Conservation (phyloP, 371 early-diverging fungal species). For the Lichtheimia corymbifera region DNA sequence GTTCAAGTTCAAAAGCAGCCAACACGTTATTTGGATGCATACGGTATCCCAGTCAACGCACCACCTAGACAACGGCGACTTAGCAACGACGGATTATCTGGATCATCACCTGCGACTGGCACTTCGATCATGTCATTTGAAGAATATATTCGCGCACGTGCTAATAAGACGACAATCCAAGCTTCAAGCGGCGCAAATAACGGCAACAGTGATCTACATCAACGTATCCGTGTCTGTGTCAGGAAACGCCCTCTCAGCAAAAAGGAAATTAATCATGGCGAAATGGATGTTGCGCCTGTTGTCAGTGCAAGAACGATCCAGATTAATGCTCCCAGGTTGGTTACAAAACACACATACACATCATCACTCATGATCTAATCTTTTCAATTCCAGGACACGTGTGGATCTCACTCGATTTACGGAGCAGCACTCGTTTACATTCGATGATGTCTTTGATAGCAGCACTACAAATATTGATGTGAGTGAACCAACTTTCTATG, state of each 20-base stretch:
- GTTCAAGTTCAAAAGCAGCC: slow-evolving; percentile 16
- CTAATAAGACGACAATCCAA: background rate
- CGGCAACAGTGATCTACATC: slow-evolving; percentile 49
- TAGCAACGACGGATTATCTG: slow-evolving; percentile 8
- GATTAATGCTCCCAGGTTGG: slow-evolving; percentile 89
- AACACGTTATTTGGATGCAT: slow-evolving; percentile 16
- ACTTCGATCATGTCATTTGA: slow-evolving; percentile 12
- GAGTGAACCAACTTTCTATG: background rate
- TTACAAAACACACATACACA: background rate
- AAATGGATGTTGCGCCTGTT: slow-evolving; percentile 81
- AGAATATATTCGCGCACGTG: slow-evolving; percentile 14
- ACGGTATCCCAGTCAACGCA: slow-evolving; percentile 18
- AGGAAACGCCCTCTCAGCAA: slow-evolving; percentile 92
- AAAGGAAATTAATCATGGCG: slow-evolving; percentile 75
- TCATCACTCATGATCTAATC: background rate
- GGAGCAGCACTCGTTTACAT: slow-evolving; percentile 92
- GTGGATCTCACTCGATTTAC: slow-evolving; percentile 94
- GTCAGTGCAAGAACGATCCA: slow-evolving; percentile 68
- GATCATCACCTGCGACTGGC: background rate
- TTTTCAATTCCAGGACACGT: slow-evolving; percentile 60
- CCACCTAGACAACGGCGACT: slow-evolving; percentile 11
- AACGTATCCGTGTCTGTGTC: slow-evolving; percentile 94
- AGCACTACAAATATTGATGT: slow-evolving; percentile 79
- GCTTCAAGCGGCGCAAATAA: slow-evolving; percentile 1
- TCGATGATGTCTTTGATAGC: slow-evolving; percentile 96